Evolutionary conservation across 106 monocot genomes (phyloP), one percentile per base, ranked within the genome.

Genomic region (Dendrobium officinale): DNA sequence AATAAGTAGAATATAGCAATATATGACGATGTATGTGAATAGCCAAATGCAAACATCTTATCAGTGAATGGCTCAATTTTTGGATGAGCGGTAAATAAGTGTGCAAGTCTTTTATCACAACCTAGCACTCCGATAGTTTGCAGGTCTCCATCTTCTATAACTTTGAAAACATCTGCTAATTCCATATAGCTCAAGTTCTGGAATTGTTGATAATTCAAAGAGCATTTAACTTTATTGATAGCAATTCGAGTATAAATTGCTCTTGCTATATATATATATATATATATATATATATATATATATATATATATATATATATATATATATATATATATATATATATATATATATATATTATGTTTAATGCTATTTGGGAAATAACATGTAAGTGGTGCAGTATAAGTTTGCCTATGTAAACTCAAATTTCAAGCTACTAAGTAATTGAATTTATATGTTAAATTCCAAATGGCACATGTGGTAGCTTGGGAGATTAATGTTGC

Each of bases 1-100:
- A 84, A 47, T 95, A 95, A 26, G 91, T 95, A 68, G 88, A 79
- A 78, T 31, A 31, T 31, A 31, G 31, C 31, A 31, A 31, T 31
- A 31, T 91, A 93, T 17, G 95, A 93, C 40, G 84, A 80, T 55
- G 64, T 5, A 15, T 88, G 87, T 41, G 91, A 78, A 86, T 91
- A 95, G 17, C 95, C 95, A 85, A 95, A 95, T 9, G 91, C 91
- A 81, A 95, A 95, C 95, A 95, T 91, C 78, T 95, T 79, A 95
- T 93, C 93, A 48, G 95, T 93, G 42, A 91, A 84, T 80, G 91
- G 93, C 31, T 95, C 95, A 80, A 95, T 85, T 79, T 95, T 95
- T 37, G 95, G 95, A 91, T 95, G 95, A 68, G 95, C 95, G 48
- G 93, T 95, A 81, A 95, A 95, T 73, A 83, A 80, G 85, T 91